Percentiles rank a stretch among this genome's conserved stretches.
These are phyloP conservation scores for Agroathelia rolfsii DNA, from an alignment of 1,284 basidiomycete genomes.

Conservation along the genomic window DNA sequence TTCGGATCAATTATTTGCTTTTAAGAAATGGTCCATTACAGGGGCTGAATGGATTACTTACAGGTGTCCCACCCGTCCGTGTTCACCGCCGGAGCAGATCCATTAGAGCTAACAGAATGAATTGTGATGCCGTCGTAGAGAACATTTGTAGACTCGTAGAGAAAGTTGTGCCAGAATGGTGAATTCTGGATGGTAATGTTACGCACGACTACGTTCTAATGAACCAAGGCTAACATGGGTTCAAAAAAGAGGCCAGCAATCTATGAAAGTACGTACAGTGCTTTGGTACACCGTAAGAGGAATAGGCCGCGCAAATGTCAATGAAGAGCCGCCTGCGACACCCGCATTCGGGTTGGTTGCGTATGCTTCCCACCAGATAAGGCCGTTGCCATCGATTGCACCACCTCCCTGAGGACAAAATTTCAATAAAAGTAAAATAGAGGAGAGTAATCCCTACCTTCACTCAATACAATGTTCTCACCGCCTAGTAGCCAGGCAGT, in stretches of 20 bases:
- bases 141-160: slow-evolving; percentile 18
- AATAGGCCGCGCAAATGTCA: slow-evolving; percentile 34
- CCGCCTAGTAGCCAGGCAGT: slow-evolving; percentile 40
- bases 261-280: no score
- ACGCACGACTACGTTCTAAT: slow-evolving; percentile 32
- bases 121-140: slow-evolving; percentile 18
- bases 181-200: slow-evolving; percentile 27
- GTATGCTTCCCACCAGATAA: slow-evolving; percentile 30
- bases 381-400: slow-evolving; percentile 30
- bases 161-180: slow-evolving; percentile 23
- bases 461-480: slow-evolving; percentile 31
- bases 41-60: no score
- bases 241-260: no score
- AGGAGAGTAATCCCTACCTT: no score
- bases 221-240: no score
- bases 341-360: slow-evolving; percentile 14
- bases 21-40: no score
- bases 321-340: slow-evolving; percentile 15
- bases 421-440: no score
- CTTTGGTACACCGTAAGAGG: slow-evolving; percentile 36
- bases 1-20: no score
- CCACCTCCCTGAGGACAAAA: slow-evolving; percentile 33
- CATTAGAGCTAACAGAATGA: slow-evolving; percentile 16
- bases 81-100: slow-evolving; percentile 15
- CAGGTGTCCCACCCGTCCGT: no score